Evolutionary conservation across 352 stramenopile species (phyloP), one percentile per base, ranked within the genome.

Genomic region (Pythium volutum): DNA sequence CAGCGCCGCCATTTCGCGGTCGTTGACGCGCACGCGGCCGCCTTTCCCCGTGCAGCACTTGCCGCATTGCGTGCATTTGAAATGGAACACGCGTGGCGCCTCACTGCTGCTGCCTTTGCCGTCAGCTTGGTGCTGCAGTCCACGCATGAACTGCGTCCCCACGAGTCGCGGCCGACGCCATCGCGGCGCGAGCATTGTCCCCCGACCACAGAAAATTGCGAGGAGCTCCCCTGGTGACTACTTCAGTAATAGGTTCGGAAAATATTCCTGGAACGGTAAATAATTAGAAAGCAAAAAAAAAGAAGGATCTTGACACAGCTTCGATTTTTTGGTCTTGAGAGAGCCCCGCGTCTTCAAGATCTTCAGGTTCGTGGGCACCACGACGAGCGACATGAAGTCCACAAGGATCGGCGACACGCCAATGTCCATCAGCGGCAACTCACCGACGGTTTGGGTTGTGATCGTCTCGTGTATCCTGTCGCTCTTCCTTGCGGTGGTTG

Each of bases 41-140:
- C 81, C 80, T 51, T 58, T 75, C 3, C 84, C 84, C 4, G 81
- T 91, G 61, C 84, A 93, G 64, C 84, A 93, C 59, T 89, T 88
- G 70, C 80, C 84, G 57, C 84, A 93, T 10, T 73, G 70, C 27
- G 80, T 91, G 66, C 84, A 93, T 26, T 73, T 75, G 66, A 93
- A 93, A 15, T 69, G 66, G 36, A 91, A 75, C 42, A 49, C 53
- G 16, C 20, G 80, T 6, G 25, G 33, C 42, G 45, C 16, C 14
- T 43, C 36, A 16, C 9, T 15, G 31, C 54, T 29, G 23, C 20
- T 2, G 64, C 67, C 77, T 6, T 5, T 43, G 36, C 75, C 82
- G 50, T n/a, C n/a, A n/a, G n/a, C n/a, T n/a, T n/a, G n/a, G n/a
- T 54, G 78, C 62, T 74, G 75, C 50, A 87, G 42, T 15, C 48